These are phyloP conservation scores for Aspergillus sp. DNA, from an alignment of 2,329 filamentous ascomycete species.

Conservation along the genomic window DNA sequence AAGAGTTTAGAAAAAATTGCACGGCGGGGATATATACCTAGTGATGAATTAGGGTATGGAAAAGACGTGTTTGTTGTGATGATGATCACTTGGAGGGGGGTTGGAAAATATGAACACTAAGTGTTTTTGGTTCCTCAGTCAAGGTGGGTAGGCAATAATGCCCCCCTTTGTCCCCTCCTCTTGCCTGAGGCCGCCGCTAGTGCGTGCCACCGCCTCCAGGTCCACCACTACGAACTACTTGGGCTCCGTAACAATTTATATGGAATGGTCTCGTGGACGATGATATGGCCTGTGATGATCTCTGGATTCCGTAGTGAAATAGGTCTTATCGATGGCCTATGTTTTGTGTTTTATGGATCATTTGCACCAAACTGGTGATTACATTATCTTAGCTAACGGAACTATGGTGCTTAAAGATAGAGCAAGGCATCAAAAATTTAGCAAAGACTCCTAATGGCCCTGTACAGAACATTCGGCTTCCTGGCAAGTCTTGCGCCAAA, in stretches of 20 bases:
- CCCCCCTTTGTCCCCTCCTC: slow-evolving; percentile 7
- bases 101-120: slow-evolving; percentile 16
- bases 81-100: slow-evolving; percentile 8
- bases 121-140: slow-evolving; percentile 12
- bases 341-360: too few relatives aligned
- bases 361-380: too few relatives aligned
- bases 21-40: background rate
- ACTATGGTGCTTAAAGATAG: too few relatives aligned
- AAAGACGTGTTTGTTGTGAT: slow-evolving; percentile 4
- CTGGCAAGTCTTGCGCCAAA: slow-evolving; percentile 16
- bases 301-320: too few relatives aligned
- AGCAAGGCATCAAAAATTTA: too few relatives aligned
- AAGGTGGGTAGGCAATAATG: slow-evolving; percentile 19
- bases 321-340: too few relatives aligned
- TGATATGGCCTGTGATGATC: too few relatives aligned
- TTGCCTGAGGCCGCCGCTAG: slow-evolving; percentile 15
- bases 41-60: background rate
- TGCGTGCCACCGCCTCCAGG: slow-evolving; percentile 12
- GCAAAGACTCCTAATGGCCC: background rate
- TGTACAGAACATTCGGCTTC: slow-evolving; percentile 4
- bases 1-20: slow-evolving; percentile 2
- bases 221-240: too few relatives aligned
- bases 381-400: too few relatives aligned
- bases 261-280: too few relatives aligned
- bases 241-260: too few relatives aligned